Conservation (phyloP, 306 rosid genomes). For the Lagenaria siceraria region DNA sequence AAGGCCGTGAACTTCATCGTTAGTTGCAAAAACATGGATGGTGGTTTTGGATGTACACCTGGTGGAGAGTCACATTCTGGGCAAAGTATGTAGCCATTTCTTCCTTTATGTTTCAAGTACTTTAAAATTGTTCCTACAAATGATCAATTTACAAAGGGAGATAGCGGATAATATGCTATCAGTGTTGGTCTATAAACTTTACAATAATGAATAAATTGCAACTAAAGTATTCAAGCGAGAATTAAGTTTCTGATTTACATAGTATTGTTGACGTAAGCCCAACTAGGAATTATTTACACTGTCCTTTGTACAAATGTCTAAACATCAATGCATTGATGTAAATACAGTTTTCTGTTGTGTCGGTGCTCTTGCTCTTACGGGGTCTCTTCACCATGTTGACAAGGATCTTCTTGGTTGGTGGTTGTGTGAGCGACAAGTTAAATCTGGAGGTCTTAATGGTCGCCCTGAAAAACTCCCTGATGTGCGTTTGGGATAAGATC, state of each 20-base stretch:
- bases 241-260: not conserved
- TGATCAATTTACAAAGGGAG: not conserved
- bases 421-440: constrained; percentile 87
- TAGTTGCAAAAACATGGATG: constrained; percentile 87
- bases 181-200: not conserved
- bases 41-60: constrained; percentile 87
- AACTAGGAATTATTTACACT: not conserved
- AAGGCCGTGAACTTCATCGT: constrained; percentile 69
- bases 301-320: not conserved
- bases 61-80: constrained; percentile 97
- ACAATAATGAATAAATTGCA: not conserved
- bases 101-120: not conserved
- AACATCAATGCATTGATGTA: constrained; percentile 4
- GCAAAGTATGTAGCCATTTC: constrained; percentile 45
- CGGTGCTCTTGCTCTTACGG: constrained; percentile 80
- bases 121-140: not conserved
- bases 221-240: not conserved
- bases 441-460: constrained; percentile 86
- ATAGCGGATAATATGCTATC: not conserved
- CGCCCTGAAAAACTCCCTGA: constrained; percentile 92
- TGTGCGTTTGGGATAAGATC: constrained; percentile 23
- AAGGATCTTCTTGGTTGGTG: constrained; percentile 94
- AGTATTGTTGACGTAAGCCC: not conserved
- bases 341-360: constrained; percentile 89
- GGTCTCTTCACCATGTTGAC: constrained; percentile 69